Base-by-base conservation (phyloP, 805 yeast species). In the Nakazawaea populi region DNA sequence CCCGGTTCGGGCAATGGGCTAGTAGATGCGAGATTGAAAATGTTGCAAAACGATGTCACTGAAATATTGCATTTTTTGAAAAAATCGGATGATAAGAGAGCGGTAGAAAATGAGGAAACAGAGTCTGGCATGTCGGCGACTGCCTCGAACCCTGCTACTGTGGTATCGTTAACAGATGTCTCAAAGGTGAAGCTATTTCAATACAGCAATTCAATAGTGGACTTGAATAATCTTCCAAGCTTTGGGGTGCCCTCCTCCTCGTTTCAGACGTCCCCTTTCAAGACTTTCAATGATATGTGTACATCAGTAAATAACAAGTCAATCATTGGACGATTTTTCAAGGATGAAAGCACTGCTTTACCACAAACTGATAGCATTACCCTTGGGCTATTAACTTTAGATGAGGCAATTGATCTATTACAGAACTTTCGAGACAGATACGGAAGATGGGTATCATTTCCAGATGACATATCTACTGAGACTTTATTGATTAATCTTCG, bases 401-500 rank as follows among this genome's bases (percentile, higher is more conserved):
- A 66, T 3, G 82, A 83, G 55, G 80, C 80, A 0, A 56, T 74
- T 6, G 69, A 70, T 14, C 64, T 86, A 39, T 65, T 87, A 55
- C 73, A 72, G 48, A 77, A 76, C 44, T 87, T 87, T 61, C 69
- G 85, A 42, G 78, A 81, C 46, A 75, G 85, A 58, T 87, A 83
- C 60, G 89, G 90, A 4, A 73, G 89, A 32, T 87, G 95, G 95
- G 81, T 85, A 3, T 80, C 87, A 49, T 80, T 87, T 47, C 89
- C 91, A 0, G 75, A 75, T 32, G 69, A 68, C 11, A 60, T 76
- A 36, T 61, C 81, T 4, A 73, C 83, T 0, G 74, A 68, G 18
- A 69, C 67, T 36, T 67, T 87, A 27, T 68, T 85, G 8, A 74
- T 70, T 5, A 63, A 75, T 35, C 71, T 86, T 41, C 62, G 80